A percentile compares a stretch with the other conserved stretches of the same genome.
These are phyloP conservation scores for Vitis amurensis DNA, from an alignment of 164 flowering plant genomes.

Conservation along the genomic window DNA sequence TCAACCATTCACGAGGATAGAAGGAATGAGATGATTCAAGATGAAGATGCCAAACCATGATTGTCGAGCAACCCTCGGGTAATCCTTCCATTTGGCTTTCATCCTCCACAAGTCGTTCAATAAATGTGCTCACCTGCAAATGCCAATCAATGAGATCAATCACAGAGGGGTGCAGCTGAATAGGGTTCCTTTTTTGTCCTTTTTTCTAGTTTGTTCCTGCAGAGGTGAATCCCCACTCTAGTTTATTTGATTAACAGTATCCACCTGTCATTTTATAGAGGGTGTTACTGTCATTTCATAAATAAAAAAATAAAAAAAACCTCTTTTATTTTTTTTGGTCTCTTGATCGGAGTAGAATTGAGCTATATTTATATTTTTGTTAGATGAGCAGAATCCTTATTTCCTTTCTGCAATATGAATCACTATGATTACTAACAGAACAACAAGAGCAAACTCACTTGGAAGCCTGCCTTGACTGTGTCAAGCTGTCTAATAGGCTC, in stretches of 20 bases:
- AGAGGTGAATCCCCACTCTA: no score
- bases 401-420: not conserved
- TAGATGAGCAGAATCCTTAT: not conserved
- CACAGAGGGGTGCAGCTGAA: not conserved
- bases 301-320: no score
- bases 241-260: not conserved
- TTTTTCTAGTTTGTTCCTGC: no score
- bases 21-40: slow-evolving; percentile 36
- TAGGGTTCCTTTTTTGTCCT: no score
- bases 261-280: no score
- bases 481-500: slow-evolving; percentile 68
- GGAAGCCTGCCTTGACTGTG: slow-evolving; percentile 49
- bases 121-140: slow-evolving; percentile 66
- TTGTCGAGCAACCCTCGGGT: slow-evolving; percentile 40
- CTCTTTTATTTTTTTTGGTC: no score
- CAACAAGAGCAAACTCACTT: slow-evolving; percentile 39
- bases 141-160: slow-evolving; percentile 2
- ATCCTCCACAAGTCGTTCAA: slow-evolving; percentile 87
- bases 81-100: slow-evolving; percentile 94
- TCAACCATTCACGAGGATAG: slow-evolving; percentile 54
- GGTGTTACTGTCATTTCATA: no score
- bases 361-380: not conserved
- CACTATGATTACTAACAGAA: not conserved
- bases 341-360: not conserved
- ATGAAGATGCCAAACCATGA: slow-evolving; percentile 72